Conservation (phyloP, 2,329 filamentous ascomycete genomes). For the Alternaria consortialis region DNA sequence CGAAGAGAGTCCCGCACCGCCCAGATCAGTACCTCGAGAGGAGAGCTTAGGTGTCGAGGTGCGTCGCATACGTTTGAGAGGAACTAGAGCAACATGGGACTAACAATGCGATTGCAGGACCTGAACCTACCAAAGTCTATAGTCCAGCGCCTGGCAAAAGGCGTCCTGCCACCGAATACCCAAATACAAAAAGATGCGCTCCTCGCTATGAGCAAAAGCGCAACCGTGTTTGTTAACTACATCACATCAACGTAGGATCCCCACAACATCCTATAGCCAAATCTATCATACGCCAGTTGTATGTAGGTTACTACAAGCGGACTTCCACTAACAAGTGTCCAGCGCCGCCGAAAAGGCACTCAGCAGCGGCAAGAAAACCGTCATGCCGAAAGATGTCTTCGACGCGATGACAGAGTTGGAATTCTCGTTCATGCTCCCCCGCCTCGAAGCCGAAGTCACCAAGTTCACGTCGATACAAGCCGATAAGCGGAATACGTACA, state of each 20-base stretch:
- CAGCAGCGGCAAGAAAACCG: slow-evolving; percentile 76
- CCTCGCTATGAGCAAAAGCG: slow-evolving; percentile 79
- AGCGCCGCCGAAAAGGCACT: slow-evolving; percentile 79
- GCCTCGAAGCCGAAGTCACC: slow-evolving; percentile 77
- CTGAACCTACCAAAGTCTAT: slow-evolving; percentile 82
- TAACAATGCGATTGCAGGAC: slow-evolving; percentile 55
- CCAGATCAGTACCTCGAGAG: slow-evolving; percentile 42
- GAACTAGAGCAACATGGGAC: not conserved
- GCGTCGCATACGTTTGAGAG: slow-evolving; percentile 17
- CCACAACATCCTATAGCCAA: not conserved
- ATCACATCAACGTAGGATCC: slow-evolving; percentile 73
- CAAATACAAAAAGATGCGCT: slow-evolving; percentile 86
- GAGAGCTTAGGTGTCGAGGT: slow-evolving; percentile 58
- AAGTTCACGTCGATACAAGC: slow-evolving; percentile 79
- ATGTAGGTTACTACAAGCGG: not conserved
- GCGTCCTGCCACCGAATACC: slow-evolving; percentile 80
- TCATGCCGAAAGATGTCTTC: slow-evolving; percentile 78
- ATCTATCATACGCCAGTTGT: not conserved
- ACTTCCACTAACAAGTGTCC: slow-evolving; percentile 13
- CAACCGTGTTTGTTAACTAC: slow-evolving; percentile 85
- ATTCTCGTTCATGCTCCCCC: slow-evolving; percentile 74
- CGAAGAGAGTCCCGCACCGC: slow-evolving; percentile 43
- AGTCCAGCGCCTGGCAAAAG: slow-evolving; percentile 80
- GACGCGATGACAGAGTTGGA: slow-evolving; percentile 80
- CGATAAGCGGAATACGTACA: slow-evolving; percentile 77